These are phyloP conservation scores for Mollisiaceae sp. DNA, from an alignment of 2,329 filamentous ascomycete genomes.

Conservation along the genomic window DNA sequence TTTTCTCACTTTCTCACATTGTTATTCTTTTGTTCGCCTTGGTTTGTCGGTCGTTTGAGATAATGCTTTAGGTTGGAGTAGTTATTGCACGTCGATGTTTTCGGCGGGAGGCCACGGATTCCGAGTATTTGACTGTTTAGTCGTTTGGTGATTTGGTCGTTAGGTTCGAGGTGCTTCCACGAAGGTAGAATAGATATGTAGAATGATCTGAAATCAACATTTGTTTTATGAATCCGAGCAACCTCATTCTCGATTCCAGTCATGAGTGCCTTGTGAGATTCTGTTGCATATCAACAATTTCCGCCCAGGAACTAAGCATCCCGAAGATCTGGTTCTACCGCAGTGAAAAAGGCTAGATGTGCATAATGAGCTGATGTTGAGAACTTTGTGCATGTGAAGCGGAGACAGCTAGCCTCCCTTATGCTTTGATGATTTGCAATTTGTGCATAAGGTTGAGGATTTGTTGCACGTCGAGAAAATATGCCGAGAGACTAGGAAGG, in stretches of 20 bases:
- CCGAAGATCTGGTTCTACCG: neutral
- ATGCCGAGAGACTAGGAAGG: too few relatives aligned
- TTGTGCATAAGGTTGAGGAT: neutral
- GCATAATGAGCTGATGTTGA: neutral
- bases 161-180: neutral
- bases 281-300: neutral
- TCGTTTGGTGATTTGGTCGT: neutral
- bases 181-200: neutral
- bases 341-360: neutral
- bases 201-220: too few relatives aligned
- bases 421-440: too few relatives aligned
- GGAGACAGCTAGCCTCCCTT: too few relatives aligned
- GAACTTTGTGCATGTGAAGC: neutral
- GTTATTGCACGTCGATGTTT: neutral
- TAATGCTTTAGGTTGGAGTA: neutral
- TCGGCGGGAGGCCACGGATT: neutral
- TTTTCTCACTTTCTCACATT: neutral
- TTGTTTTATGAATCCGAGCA: too few relatives aligned
- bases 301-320: neutral
- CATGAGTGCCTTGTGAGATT: too few relatives aligned
- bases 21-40: neutral
- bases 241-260: too few relatives aligned
- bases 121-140: neutral
- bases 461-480: neutral
- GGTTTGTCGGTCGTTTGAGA: neutral